phyloP scores from a whole-genome alignment of 257 asterid genomes.

The Leptodermis oblonga region DNA sequence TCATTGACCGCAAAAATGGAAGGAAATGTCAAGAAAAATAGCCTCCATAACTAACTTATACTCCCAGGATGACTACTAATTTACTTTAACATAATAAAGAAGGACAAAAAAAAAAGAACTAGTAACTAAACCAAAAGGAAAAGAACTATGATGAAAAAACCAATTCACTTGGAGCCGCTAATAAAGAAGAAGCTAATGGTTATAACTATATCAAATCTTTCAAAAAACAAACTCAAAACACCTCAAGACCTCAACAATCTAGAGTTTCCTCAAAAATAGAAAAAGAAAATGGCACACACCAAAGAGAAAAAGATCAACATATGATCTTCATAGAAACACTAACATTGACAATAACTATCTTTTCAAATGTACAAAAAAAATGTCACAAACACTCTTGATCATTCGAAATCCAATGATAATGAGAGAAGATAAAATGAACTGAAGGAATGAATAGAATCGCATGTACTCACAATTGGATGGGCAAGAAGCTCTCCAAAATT shows the following conservation, averaged over 20 bases:
- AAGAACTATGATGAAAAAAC: background rate
- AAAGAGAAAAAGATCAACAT: background rate
- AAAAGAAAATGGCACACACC: background rate
- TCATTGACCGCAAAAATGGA: background rate
- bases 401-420: background rate
- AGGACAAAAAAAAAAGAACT: too few species aligned
- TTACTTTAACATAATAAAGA: too few species aligned
- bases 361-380: background rate
- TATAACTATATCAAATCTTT: background rate
- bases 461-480: conserved; percentile 82
- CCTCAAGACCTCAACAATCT: background rate
- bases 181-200: background rate
- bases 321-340: background rate
- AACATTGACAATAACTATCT: background rate
- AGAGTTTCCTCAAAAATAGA: background rate
- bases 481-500: conserved; percentile 96
- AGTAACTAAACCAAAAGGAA: background rate
- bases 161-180: background rate
- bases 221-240: background rate
- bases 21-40: background rate
- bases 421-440: background rate
- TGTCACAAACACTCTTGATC: background rate
- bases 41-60: background rate
- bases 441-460: background rate
- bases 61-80: background rate